These are phyloP conservation scores for Calonectria ilicicola DNA, from an alignment of 2,329 filamentous ascomycete species.

Conservation along the genomic window DNA sequence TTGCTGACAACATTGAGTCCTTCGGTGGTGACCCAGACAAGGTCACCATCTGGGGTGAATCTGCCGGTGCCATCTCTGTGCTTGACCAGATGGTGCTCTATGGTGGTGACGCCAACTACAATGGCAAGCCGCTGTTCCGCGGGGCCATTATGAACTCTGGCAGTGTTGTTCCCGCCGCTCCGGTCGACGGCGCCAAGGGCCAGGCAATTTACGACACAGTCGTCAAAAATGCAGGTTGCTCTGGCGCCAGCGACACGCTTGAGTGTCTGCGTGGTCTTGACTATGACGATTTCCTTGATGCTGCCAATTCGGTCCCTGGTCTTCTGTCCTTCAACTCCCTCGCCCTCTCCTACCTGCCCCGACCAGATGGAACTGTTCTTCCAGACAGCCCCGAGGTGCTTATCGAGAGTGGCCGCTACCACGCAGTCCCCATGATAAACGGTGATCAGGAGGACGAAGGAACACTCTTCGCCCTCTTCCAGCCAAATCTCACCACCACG, in stretches of 20 bases:
- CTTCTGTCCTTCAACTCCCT: slow-evolving; percentile 76
- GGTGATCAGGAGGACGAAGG: slow-evolving; percentile 87
- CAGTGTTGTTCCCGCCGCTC: slow-evolving; percentile 69
- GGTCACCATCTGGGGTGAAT: slow-evolving; percentile 85
- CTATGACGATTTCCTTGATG: slow-evolving; percentile 72
- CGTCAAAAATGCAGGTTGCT: slow-evolving; percentile 72
- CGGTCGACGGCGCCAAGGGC: slow-evolving; percentile 74
- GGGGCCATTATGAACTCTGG: slow-evolving; percentile 84
- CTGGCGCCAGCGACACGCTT: slow-evolving; percentile 66
- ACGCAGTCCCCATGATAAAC: slow-evolving; percentile 65
- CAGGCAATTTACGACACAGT: slow-evolving; percentile 75
- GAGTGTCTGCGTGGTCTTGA: slow-evolving; percentile 73
- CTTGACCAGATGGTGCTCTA: slow-evolving; percentile 82
- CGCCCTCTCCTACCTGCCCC: slow-evolving; percentile 79
- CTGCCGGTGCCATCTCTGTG: slow-evolving; percentile 78
- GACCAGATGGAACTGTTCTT: slow-evolving; percentile 75
- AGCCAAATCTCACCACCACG: slow-evolving; percentile 74
- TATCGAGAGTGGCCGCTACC: slow-evolving; percentile 60
- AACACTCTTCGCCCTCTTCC: slow-evolving; percentile 78
- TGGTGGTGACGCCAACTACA: slow-evolving; percentile 79
- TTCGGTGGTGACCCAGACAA: slow-evolving; percentile 86
- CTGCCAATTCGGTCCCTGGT: slow-evolving; percentile 77
- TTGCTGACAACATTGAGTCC: slow-evolving; percentile 79
- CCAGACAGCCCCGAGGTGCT: slow-evolving; percentile 73
- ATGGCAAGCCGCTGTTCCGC: slow-evolving; percentile 80